Base-by-base conservation (phyloP, 768 basidiomycete species). In the Calocybe indica region DNA sequence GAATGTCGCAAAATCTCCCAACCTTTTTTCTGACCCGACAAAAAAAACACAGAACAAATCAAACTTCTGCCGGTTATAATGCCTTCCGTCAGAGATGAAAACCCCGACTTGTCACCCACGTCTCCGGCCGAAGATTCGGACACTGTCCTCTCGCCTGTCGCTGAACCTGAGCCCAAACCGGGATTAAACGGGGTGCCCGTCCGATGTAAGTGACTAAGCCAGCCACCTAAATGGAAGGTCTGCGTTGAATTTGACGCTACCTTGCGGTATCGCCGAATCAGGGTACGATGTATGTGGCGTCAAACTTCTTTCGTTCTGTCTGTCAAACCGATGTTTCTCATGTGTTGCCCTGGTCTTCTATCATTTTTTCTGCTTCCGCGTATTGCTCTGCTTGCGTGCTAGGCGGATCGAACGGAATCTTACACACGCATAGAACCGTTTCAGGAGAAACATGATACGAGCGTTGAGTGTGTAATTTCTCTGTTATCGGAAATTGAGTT, bases 371-470 rank as follows among this genome's bases (percentile, higher is more conserved):
- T 55, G 43, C 41, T 47, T 22, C 22, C 22, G 22, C 22, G 22
- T 22, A 22, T 22, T 22, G 22, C 36, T 51, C n/a, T 40, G 48
- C 47, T 47, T 45, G 46, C 40, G 49, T 48, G 47, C 42, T 61
- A 92, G 88, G 90, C 90, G 49, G 80, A 92, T 67, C 82, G 88
- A 54, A 82, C 84, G 40, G 89, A 92, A 62, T 57, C 89, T 7
- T 92, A 92, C 60, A 92, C 89, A 13, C 78, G 82, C 49, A 92
- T 89, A 55, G 73, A 74, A 40, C 89, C 89, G 28, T 92, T 92
- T 62, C 88, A 91, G 62, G 87, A 90, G 68, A 80, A 74, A 58
- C 76, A 82, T 60, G 89, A 92, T 60, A 88, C 89, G 15, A 87
- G 80, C 53, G 76, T 92, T 52, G 90, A 91, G 88, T 89, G 56